Conservation (phyloP, 768 basidiomycete genomes). For the Lactarius trivialis region DNA sequence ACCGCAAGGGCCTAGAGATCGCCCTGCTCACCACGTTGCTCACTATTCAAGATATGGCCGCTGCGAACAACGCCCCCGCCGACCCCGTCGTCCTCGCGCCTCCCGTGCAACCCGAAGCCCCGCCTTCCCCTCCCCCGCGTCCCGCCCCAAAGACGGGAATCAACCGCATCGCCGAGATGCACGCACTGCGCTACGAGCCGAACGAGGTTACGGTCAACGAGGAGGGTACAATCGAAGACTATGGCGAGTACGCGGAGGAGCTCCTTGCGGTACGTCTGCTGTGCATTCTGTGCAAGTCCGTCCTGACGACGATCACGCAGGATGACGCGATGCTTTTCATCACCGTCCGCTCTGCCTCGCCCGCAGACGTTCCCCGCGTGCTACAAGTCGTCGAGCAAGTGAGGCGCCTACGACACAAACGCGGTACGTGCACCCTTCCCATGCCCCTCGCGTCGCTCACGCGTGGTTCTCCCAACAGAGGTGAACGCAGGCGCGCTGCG, state of each 20-base stretch:
- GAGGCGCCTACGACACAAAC: slow-evolving; percentile 70
- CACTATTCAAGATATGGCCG: slow-evolving; percentile 69
- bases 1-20: slow-evolving; percentile 82
- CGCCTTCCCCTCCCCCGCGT: slow-evolving; percentile 49
- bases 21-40: slow-evolving; percentile 68
- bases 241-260: slow-evolving; percentile 58
- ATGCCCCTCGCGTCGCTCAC: background rate
- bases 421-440: slow-evolving; percentile 37
- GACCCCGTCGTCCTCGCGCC: slow-evolving; percentile 3
- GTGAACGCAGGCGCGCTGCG: slow-evolving; percentile 37
- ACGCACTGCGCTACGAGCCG: slow-evolving; percentile 57
- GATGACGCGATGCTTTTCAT: slow-evolving; percentile 80
- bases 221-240: slow-evolving; percentile 58
- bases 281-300: too few relatives aligned
- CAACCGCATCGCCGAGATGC: slow-evolving; percentile 67
- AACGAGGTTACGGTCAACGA: slow-evolving; percentile 69
- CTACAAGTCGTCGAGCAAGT: slow-evolving; percentile 74
- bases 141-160: slow-evolving; percentile 59
- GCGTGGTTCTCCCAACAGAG: background rate
- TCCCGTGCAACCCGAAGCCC: slow-evolving; percentile 12
- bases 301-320: slow-evolving; percentile 30
- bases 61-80: slow-evolving; percentile 39
- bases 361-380: slow-evolving; percentile 67
- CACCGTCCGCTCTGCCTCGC: slow-evolving; percentile 56
- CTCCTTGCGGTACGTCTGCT: slow-evolving; percentile 48